Evolutionary conservation across 768 basidiomycete genomes (phyloP), one percentile per base, ranked within the genome.

Genomic region (Macrolepiota dolichaula): DNA sequence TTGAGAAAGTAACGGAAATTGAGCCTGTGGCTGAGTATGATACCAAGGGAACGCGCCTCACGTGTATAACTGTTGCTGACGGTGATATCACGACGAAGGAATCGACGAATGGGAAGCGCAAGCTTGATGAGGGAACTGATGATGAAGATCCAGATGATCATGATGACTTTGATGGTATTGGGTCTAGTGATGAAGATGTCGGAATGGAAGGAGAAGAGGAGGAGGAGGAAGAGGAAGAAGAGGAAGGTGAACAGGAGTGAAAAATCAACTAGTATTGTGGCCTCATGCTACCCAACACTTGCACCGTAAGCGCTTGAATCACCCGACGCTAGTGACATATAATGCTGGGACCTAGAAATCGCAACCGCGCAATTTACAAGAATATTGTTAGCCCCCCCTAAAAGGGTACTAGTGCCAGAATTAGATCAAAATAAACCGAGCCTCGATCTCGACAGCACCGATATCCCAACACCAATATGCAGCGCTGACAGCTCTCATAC

Each of bases 21-120:
- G 69, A 74, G 19, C 86, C 94, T 0, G 75, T 86, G 1, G 81
- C 82, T 1, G 80, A 74, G 51, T 95, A 94, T 69, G 90, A 96
- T 72, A 88, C 92, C 4, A 93, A 92, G 65, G 92, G 92, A 9
- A 93, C 86, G 35, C 81, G 96, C 27, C 70, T 98, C 69, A 96
- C 92, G 7, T 95, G 94, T 62, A 67, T 76, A 44, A 71, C 74
- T 17, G 54, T 75, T 50, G 76, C 73, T 25, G 76, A 77, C 63
- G 73, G 73, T 11, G 71, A 70, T 37, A 47, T 61, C 2, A 68
- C 65, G 10, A 47, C 17, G 12, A 36, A 40, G 47, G 63, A 29
- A 24, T 38, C 63, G 19, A 59, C 38, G 1, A 63, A 58, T 57
- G 60, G 64, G 19, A 74, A 75, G 59, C 66, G 73, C 55, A 74